phyloP scores from a whole-genome alignment of 2,329 filamentous ascomycete genomes.

The Mariannaea sp. region DNA sequence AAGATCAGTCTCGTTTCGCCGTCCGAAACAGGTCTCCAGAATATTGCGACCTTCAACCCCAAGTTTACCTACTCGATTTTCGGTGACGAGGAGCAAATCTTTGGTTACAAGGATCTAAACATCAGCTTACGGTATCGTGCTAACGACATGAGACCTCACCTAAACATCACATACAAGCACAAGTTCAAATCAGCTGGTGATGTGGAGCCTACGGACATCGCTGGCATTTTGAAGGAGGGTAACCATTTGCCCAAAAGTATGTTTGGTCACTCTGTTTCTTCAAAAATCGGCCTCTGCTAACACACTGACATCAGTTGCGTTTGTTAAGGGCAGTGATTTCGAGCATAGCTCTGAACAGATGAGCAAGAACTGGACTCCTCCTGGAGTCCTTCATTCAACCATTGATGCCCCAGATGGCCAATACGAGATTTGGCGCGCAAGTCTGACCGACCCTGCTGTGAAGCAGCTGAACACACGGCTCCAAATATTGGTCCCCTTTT shows the following conservation, averaged over 20 bases:
- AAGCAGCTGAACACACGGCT: slow-evolving; percentile 76
- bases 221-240: slow-evolving; percentile 65
- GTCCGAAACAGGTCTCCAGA: slow-evolving; percentile 55
- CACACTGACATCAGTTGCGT: slow-evolving; percentile 64
- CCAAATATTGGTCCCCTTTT: slow-evolving; percentile 82
- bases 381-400: slow-evolving; percentile 71
- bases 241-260: slow-evolving; percentile 70
- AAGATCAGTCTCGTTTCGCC: slow-evolving; percentile 63
- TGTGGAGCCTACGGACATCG: slow-evolving; percentile 70
- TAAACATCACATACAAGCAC: slow-evolving; percentile 72
- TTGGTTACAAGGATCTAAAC: slow-evolving; percentile 82
- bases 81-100: slow-evolving; percentile 88
- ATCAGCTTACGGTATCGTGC: slow-evolving; percentile 72
- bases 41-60: slow-evolving; percentile 75
- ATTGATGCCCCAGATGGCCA: slow-evolving; percentile 65
- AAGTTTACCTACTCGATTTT: slow-evolving; percentile 92
- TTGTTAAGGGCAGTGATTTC: slow-evolving; percentile 66
- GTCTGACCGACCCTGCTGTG: slow-evolving; percentile 70
- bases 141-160: slow-evolving; percentile 76
- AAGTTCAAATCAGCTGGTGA: slow-evolving; percentile 73
- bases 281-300: slow-evolving; percentile 18
- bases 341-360: slow-evolving; percentile 59
- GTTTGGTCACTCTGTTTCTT: slow-evolving; percentile 39
- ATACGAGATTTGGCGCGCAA: slow-evolving; percentile 86
- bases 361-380: slow-evolving; percentile 65